Evolutionary conservation across 2,329 filamentous ascomycete genomes (phyloP).

Genomic region (Chaetothyriales sp.): DNA sequence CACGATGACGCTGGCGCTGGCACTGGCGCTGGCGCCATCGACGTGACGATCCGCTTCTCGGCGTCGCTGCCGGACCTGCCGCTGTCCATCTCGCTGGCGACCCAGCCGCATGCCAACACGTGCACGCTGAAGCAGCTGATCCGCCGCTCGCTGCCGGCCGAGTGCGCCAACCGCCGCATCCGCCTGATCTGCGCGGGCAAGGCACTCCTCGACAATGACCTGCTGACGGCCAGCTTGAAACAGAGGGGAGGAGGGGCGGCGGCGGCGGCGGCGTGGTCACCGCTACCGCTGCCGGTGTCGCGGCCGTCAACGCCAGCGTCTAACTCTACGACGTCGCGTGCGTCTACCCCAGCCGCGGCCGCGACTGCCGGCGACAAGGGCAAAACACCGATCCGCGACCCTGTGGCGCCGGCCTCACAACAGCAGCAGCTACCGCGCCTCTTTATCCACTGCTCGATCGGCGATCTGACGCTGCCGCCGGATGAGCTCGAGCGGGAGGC

Average conservation of each 20-base stretch:
- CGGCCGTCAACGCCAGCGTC: slow-evolving; percentile 31
- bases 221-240: slow-evolving; percentile 55
- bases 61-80: slow-evolving; percentile 69
- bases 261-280: too few species aligned
- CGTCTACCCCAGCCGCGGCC: slow-evolving; percentile 18
- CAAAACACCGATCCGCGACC: slow-evolving; percentile 47
- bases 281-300: too few species aligned
- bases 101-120: slow-evolving; percentile 39
- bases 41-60: slow-evolving; percentile 82
- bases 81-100: slow-evolving; percentile 48
- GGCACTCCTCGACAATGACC: slow-evolving; percentile 60
- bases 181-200: slow-evolving; percentile 84
- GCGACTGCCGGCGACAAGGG: slow-evolving; percentile 44
- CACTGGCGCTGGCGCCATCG: slow-evolving; percentile 32
- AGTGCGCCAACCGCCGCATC: slow-evolving; percentile 54
- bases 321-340: slow-evolving; percentile 30
- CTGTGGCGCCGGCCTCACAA: slow-evolving; percentile 24
- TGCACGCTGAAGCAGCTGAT: slow-evolving; percentile 71
- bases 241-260: slow-evolving; percentile 21
- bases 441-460: slow-evolving; percentile 90
- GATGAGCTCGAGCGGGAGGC: slow-evolving; percentile 59
- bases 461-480: slow-evolving; percentile 54
- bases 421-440: slow-evolving; percentile 37
- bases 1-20: not conserved
- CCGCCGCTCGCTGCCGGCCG: slow-evolving; percentile 52